These are phyloP conservation scores for Penicillium corylophilum DNA, from an alignment of 2,329 filamentous ascomycete genomes.

Conservation along the genomic window DNA sequence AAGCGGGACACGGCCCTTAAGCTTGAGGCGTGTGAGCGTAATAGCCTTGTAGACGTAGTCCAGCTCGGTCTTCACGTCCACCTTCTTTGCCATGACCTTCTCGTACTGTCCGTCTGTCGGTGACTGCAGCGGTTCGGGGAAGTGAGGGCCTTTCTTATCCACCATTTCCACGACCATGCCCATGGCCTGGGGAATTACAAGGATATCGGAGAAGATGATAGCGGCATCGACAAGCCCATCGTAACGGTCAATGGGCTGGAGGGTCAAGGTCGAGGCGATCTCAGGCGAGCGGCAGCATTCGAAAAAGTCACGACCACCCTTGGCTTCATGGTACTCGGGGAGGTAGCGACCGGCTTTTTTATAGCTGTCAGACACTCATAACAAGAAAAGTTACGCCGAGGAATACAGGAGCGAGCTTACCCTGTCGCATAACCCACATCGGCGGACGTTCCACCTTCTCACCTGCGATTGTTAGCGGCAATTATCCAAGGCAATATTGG, in stretches of 20 bases:
- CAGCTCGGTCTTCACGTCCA: slow-evolving; percentile 81
- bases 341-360: slow-evolving; percentile 84
- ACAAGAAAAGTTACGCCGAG: background rate
- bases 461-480: slow-evolving; percentile 54
- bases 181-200: slow-evolving; percentile 96
- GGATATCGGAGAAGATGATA: slow-evolving; percentile 98
- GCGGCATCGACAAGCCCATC: slow-evolving; percentile 88
- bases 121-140: slow-evolving; percentile 76
- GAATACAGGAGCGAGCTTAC: slow-evolving; percentile 50
- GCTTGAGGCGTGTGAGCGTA: slow-evolving; percentile 82
- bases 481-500: background rate
- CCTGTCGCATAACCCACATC: slow-evolving; percentile 99
- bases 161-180: slow-evolving; percentile 99
- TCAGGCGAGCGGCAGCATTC: slow-evolving; percentile 93
- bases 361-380: background rate
- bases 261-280: slow-evolving; percentile 86
- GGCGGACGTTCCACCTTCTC: slow-evolving; percentile 88
- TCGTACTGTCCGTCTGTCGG: slow-evolving; percentile 82
- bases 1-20: slow-evolving; percentile 82
- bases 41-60: slow-evolving; percentile 97
- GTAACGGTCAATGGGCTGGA: slow-evolving; percentile 92
- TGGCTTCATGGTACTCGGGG: slow-evolving; percentile 95
- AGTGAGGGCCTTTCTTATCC: slow-evolving; percentile 93
- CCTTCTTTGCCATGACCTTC: slow-evolving; percentile 70
- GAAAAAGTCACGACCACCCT: slow-evolving; percentile 90